Evolutionary conservation across 345 rosid genomes (phyloP).

Genomic region (Brassica juncea): DNA sequence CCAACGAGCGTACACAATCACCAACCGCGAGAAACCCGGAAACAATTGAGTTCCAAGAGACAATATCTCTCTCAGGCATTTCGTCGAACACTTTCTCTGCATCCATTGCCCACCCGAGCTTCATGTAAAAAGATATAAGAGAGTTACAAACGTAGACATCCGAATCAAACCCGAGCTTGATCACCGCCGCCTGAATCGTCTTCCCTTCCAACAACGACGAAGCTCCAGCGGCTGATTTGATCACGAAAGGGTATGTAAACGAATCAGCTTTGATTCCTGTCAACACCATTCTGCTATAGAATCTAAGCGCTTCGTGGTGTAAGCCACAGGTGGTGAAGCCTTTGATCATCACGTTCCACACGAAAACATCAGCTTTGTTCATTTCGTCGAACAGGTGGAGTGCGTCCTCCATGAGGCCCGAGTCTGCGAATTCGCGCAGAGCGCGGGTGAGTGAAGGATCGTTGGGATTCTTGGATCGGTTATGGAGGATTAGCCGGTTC

Average conservation of each 20-base stretch:
- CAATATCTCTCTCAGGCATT: conserved; percentile 67
- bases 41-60: conserved; percentile 84
- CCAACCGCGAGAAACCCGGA: conserved; percentile 61
- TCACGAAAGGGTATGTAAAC: conserved; percentile 68
- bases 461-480: conserved; percentile 9
- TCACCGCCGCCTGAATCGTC: conserved; percentile 53
- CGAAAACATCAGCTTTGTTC: conserved; percentile 47
- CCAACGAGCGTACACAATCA: conserved; percentile 50
- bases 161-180: conserved; percentile 57
- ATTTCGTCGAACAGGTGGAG: conserved; percentile 71
- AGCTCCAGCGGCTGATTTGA: conserved; percentile 61
- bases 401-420: conserved; percentile 54
- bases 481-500: not conserved
- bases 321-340: conserved; percentile 54
- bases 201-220: conserved; percentile 48
- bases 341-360: conserved; percentile 71
- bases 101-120: conserved; percentile 44
- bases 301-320: conserved; percentile 47
- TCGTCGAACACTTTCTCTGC: conserved; percentile 67
- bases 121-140: conserved; percentile 61
- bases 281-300: conserved; percentile 50
- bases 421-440: conserved; percentile 34
- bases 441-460: conserved; percentile 38
- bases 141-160: conserved; percentile 72
- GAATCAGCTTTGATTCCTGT: conserved; percentile 53